Evolutionary conservation across 139 green algal species (phyloP).

Genomic region (Chara braunii): DNA sequence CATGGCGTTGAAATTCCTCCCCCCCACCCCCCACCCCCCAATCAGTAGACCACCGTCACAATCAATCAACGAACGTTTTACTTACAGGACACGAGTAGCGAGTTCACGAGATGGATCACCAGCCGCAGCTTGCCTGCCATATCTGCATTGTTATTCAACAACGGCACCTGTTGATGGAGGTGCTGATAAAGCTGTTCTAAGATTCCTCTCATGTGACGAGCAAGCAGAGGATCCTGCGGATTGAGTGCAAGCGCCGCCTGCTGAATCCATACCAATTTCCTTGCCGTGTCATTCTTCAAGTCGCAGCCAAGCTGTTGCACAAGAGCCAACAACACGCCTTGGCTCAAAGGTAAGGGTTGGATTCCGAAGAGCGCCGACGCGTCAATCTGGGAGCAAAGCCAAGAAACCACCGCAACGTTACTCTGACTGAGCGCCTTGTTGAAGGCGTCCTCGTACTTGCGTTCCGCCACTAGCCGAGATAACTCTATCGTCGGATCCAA

Average conservation of each 20-base stretch:
- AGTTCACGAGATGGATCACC: conserved; percentile 37
- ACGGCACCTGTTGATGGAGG: conserved; percentile 7
- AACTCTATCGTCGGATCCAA: conserved; percentile 46
- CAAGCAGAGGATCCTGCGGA: conserved; percentile 50
- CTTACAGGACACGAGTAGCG: conserved; percentile 25
- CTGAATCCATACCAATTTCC: conserved; percentile 67
- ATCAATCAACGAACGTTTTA: too few species aligned
- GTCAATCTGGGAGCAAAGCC: conserved; percentile 61
- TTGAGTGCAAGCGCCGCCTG: conserved; percentile 55
- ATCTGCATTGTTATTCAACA: background rate
- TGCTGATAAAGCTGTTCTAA: conserved; percentile 30
- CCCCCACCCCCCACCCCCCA: too few species aligned
- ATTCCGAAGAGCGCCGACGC: conserved; percentile 1
- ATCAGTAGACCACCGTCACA: too few species aligned
- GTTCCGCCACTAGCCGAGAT: conserved; percentile 23
- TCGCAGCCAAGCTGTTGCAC: conserved; percentile 67
- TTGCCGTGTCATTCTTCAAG: conserved; percentile 36
- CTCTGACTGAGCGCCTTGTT: conserved; percentile 21
- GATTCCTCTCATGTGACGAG: conserved; percentile 50
- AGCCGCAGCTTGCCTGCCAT: conserved; percentile 6
- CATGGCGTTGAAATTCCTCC: too few species aligned
- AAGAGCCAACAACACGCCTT: conserved; percentile 65
- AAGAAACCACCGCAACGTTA: conserved; percentile 58
- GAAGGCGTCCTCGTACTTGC: conserved; percentile 46
- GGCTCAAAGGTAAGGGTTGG: conserved; percentile 40